A percentile compares a stretch with the other conserved stretches of the same genome.
phyloP scores from a whole-genome alignment of 192 early-diverging fungal species.

The Mortierella claussenii region DNA sequence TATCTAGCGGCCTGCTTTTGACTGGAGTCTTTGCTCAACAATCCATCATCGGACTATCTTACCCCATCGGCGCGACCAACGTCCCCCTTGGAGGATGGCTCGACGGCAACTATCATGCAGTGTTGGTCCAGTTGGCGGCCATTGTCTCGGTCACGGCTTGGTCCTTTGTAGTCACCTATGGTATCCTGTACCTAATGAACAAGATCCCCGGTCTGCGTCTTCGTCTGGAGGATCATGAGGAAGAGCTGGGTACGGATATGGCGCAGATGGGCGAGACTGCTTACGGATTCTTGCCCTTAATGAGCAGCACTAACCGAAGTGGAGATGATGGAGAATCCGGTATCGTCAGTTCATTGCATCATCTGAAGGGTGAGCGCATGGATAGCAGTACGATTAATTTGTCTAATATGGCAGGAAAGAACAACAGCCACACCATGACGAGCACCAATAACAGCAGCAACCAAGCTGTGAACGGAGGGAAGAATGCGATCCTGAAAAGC shows the following conservation, averaged over 20 bases:
- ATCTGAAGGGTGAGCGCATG: neutral
- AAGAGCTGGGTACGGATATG: conserved; percentile 79
- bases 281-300: conserved; percentile 58
- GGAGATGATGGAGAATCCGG: conserved; percentile 28
- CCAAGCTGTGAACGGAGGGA: no score
- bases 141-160: conserved; percentile 76
- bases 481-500: neutral
- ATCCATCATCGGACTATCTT: conserved; percentile 72
- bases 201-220: conserved; percentile 78
- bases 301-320: conserved; percentile 2
- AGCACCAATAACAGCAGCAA: neutral
- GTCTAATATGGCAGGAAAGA: no score
- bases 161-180: conserved; percentile 80
- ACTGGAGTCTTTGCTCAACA: conserved; percentile 90
- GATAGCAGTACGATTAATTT: neutral
- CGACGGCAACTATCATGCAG: conserved; percentile 84
- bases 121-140: conserved; percentile 81
- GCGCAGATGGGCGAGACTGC: conserved; percentile 88
- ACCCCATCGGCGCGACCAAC: conserved; percentile 51
- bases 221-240: conserved; percentile 80
- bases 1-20: conserved; percentile 77
- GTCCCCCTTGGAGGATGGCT: conserved; percentile 79
- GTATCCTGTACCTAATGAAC: conserved; percentile 79
- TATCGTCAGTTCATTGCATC: neutral
- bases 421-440: no score